These are phyloP conservation scores for Diaporthe nobilis DNA, from an alignment of 2,329 filamentous ascomycete genomes.

Conservation along the genomic window DNA sequence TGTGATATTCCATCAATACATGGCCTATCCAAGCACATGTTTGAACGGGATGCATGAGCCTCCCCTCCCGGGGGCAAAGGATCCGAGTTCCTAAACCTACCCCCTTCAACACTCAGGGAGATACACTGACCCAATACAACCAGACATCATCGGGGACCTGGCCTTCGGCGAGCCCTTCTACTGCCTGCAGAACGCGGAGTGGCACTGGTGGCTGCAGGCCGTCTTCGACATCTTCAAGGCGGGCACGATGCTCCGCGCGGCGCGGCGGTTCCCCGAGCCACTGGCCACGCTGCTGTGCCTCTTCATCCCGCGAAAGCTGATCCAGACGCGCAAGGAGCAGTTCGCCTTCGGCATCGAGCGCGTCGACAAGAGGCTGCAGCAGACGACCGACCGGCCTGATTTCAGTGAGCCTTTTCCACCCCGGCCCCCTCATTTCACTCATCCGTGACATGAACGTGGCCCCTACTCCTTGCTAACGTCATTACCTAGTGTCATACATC, in stretches of 20 bases:
- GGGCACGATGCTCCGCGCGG: constrained; percentile 31
- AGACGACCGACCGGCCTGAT: constrained; percentile 29
- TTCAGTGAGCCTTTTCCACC: constrained; percentile 8
- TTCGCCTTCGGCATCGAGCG: constrained; percentile 29
- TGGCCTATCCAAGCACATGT: neutral
- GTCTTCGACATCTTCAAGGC: constrained; percentile 42
- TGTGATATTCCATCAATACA: constrained; percentile 48
- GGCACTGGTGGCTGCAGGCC: constrained; percentile 45
- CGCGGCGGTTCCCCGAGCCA: constrained; percentile 24
- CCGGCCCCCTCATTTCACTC: neutral
- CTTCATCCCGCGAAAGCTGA: constrained; percentile 28
- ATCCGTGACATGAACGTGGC: neutral
- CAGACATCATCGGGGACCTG: constrained; percentile 44
- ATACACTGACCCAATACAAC: constrained; percentile 35
- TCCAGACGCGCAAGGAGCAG: constrained; percentile 36
- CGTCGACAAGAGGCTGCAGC: constrained; percentile 32
- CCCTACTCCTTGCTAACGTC: neutral
- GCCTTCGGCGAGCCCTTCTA: constrained; percentile 46
- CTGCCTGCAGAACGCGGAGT: constrained; percentile 42
- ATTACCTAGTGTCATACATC: constrained; percentile 25
- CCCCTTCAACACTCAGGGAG: no score
- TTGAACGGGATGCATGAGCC: neutral
- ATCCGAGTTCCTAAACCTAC: no score
- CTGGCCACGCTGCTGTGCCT: constrained; percentile 30
- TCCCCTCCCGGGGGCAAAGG: neutral